Base-by-base conservation (phyloP, 352 stramenopile genomes). In the Phytophthora multivora region DNA sequence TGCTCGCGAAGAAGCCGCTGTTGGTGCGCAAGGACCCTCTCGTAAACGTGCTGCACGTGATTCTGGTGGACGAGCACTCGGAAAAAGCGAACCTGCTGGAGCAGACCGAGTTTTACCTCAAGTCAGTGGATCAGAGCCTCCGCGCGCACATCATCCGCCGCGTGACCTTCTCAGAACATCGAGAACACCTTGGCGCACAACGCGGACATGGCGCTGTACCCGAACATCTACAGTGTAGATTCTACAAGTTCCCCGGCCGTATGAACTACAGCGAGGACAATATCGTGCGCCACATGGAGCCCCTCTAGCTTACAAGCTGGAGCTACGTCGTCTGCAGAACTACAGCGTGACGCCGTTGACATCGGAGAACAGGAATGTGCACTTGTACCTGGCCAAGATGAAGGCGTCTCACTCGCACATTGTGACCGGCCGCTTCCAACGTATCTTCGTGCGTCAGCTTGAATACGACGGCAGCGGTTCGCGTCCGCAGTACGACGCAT, bases 241-340 rank as follows among this genome's bases (percentile, higher is more conserved):
- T n/a, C n/a, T n/a, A n/a, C 83, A 96, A 86, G 54, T 96, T 96
- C 77, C 83, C 86, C n/a, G 81, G 83, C 46, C 86, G 86, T 26
- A 70, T 86, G 6, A 82, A 86, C 31, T 99, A 98, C 79, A 91
- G 90, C 36, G 98, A 99, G 85, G 97, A 99, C 77, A 85, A 92
- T 51, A 91, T 99, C 31, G 98, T 99, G 69, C 89, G 98, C 35
- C 87, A 99, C 82, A 99, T 99, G 63, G 98, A 99, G 73, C 98
- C 5, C 96, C 96, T 19, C 83, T 98, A n/a, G 97, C 96, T 4
- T 98, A 98, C 80, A 97, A 99, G 80, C 88, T 99, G n/a, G 97
- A 99, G 65, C 85, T 99, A 69, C 81, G 87, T 55, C 91, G 98
- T 51, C 79, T 99, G 12, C 81, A 93, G 46, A 99, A 99, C 80